A percentile compares a stretch with the other conserved stretches of the same genome.
phyloP scores from a whole-genome alignment of 2,329 filamentous ascomycete species.

The Chaetomiaceae sp. region DNA sequence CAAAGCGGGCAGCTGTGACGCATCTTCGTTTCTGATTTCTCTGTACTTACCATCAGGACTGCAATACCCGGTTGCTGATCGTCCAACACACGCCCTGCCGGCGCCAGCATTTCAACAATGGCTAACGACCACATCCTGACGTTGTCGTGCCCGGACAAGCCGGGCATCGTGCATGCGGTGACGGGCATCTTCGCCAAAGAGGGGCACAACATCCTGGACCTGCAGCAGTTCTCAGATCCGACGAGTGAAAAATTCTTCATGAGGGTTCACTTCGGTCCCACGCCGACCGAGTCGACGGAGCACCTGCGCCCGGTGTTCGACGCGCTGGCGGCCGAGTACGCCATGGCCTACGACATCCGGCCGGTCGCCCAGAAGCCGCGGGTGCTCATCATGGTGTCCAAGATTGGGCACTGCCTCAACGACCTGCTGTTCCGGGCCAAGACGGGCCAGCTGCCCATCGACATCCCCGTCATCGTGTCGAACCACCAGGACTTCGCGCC shows the following conservation, averaged over 20 bases:
- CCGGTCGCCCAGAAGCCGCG: constrained; percentile 63
- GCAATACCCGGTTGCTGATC: too few relatives aligned
- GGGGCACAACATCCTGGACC: constrained; percentile 74
- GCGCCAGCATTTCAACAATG: constrained; percentile 29
- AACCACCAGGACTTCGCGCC: constrained; percentile 71
- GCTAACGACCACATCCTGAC: constrained; percentile 65
- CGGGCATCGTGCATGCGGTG: constrained; percentile 79
- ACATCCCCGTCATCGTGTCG: constrained; percentile 71
- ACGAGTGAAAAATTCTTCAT: constrained; percentile 76
- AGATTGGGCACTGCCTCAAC: constrained; percentile 81
- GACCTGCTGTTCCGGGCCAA: constrained; percentile 75
- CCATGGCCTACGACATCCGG: constrained; percentile 66
- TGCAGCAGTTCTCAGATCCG: constrained; percentile 78
- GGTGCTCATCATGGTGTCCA: constrained; percentile 83
- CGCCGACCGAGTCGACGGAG: constrained; percentile 41
- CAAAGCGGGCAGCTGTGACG: too few relatives aligned
- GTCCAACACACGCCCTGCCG: neutral
- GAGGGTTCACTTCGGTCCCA: constrained; percentile 74
- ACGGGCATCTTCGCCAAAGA: constrained; percentile 69
- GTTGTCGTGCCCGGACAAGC: constrained; percentile 76
- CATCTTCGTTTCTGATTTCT: too few relatives aligned
- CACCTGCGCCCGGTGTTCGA: constrained; percentile 52
- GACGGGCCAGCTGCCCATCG: constrained; percentile 66
- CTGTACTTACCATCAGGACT: too few relatives aligned
- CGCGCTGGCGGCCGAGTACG: constrained; percentile 55